Evolutionary conservation across 441 rosid species (phyloP).

Genomic region (Kokia cookei): DNA sequence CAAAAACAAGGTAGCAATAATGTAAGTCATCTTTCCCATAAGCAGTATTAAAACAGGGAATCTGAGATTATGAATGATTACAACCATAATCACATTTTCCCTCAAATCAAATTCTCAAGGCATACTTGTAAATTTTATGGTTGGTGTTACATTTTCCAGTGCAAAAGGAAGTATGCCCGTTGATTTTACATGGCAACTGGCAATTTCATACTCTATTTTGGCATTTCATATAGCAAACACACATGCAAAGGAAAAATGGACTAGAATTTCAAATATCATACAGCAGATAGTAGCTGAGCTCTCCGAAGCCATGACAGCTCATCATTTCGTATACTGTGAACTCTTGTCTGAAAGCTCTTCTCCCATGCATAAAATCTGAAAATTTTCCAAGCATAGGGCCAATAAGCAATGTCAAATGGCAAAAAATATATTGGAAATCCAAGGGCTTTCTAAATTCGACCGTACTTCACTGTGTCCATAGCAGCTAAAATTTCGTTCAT

Average conservation of each 20-base stretch:
- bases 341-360: constrained; percentile 76
- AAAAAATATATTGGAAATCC: neutral
- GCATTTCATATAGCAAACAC: neutral
- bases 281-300: constrained; percentile 80
- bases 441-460: constrained; percentile 8
- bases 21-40: neutral
- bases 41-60: neutral
- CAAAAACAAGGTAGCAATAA: neutral
- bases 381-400: constrained; percentile 5
- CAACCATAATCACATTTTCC: neutral
- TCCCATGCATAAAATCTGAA: constrained; percentile 99
- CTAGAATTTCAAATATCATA: constrained; percentile 27
- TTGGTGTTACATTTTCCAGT: neutral
- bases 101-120: neutral
- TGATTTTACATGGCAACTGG: neutral
- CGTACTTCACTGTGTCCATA: constrained; percentile 97
- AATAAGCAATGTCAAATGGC: constrained; percentile 5
- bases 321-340: constrained; percentile 61
- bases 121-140: neutral
- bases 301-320: constrained; percentile 86
- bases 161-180: neutral
- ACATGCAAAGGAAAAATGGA: neutral
- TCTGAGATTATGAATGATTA: neutral
- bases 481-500: constrained; percentile 90
- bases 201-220: neutral